A percentile compares a stretch with the other conserved stretches of the same genome.
Evolutionary conservation across 805 yeast species (phyloP).

Genomic region (Yamadazyma phyllophila): DNA sequence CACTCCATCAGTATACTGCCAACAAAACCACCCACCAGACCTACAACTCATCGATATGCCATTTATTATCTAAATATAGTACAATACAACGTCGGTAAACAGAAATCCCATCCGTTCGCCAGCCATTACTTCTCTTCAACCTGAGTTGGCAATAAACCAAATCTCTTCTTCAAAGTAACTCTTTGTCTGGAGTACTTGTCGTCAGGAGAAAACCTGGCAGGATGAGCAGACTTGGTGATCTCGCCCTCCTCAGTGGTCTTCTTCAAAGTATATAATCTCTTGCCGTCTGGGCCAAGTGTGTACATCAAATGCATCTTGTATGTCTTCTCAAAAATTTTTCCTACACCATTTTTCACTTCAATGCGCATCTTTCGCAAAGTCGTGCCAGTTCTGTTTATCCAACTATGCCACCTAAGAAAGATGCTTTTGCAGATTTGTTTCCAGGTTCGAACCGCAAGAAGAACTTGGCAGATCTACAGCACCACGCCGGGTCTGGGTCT

Average conservation of each 20-base stretch:
- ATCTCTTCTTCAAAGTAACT: constrained; percentile 96
- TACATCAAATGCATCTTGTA: constrained; percentile 93
- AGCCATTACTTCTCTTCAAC: constrained; percentile 29
- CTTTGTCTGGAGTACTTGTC: constrained; percentile 99
- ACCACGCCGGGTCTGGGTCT: neutral
- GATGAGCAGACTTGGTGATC: constrained; percentile 98
- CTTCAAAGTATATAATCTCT: constrained; percentile 89
- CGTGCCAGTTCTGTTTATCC: constrained; percentile 8
- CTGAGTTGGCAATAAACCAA: constrained; percentile 82
- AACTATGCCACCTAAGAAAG: constrained; percentile 39
- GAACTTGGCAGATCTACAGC: constrained; percentile 12
- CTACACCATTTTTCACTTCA: constrained; percentile 5
- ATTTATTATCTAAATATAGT: constrained; percentile 5
- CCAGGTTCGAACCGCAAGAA: constrained; percentile 22
- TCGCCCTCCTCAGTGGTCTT: constrained; percentile 82
- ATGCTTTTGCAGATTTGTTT: constrained; percentile 45
- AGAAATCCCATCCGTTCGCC: too few species aligned
- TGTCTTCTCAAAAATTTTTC: constrained; percentile 11
- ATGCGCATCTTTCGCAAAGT: constrained; percentile 5
- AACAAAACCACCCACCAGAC: too few species aligned
- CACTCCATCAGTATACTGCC: too few species aligned
- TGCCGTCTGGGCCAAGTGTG: constrained; percentile 92
- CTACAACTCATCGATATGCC: constrained; percentile 1
- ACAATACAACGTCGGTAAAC: constrained; percentile 1
- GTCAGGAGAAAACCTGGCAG: constrained; percentile 99